Percentiles rank a stretch among this genome's conserved stretches.
Conservation (phyloP, 139 green algal genomes). For the Coelastrella sp. region DNA sequence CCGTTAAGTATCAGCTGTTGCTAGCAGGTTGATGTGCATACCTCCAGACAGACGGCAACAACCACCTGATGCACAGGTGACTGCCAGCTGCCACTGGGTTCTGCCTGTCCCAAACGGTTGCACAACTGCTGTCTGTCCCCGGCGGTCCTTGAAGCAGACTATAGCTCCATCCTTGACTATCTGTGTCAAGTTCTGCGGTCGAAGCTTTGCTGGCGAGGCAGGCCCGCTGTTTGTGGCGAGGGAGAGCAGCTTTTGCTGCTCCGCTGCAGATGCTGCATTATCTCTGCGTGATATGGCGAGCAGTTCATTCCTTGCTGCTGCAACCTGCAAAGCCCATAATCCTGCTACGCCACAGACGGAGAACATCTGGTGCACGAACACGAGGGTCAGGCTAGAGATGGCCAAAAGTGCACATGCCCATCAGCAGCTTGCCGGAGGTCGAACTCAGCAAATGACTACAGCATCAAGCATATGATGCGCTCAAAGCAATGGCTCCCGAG, state of each 20-base stretch:
- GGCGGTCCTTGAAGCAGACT: constrained; percentile 39
- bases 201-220: neutral
- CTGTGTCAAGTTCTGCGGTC: neutral
- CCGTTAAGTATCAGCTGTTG: neutral
- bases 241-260: neutral
- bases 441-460: neutral
- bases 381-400: neutral
- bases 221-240: neutral
- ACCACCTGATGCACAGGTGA: constrained; percentile 20
- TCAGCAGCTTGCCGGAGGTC: neutral
- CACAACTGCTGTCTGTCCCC: constrained; percentile 12
- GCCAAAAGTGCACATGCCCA: neutral
- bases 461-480: too few relatives aligned
- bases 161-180: constrained; percentile 24
- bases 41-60: neutral
- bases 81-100: constrained; percentile 30
- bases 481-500: too few relatives aligned
- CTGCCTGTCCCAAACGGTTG: constrained; percentile 32
- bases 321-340: neutral
- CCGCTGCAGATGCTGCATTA: neutral
- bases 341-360: neutral
- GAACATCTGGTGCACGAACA: neutral
- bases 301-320: neutral
- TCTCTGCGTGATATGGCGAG: neutral
- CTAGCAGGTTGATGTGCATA: neutral